Evolutionary conservation across 768 basidiomycete species (phyloP), one percentile per base, ranked within the genome.

Genomic region (Amanita exitialis): DNA sequence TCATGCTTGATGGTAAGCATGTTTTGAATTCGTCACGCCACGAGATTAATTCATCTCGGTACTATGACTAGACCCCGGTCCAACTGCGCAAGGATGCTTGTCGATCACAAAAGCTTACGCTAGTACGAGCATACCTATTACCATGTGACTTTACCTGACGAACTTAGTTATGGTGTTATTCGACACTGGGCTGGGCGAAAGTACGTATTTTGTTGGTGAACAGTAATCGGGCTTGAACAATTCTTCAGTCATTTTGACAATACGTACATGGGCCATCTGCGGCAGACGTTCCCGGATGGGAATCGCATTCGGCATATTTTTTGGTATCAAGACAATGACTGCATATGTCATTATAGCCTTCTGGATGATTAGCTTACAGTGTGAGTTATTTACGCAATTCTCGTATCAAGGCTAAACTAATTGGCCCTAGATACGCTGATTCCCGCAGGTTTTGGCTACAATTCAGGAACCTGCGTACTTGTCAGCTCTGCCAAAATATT

Each of bases 181-280:
- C n/a, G 37, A 38, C 21, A 28, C 49, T 18, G 49, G 49, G n/a
- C 8, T 50, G n/a, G 37, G 49, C 20, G 49, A 50, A 50, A 42
- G 49, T 50, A 21, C 15, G 49, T 50, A n/a, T n/a, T 32, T 39
- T 12, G 18, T 27, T 7, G 30, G 23, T 21, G 13, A 12, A 10
- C 23, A 2, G 6, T 25, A 6, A 28, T 42, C 28, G 16, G 21
- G 13, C 25, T 21, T 15, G 5, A n/a, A 38, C 1, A n/a, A 10
- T 18, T 20, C 6, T 9, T 13, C 21, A 50, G 49, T 50, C 13
- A 50, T 50, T 25, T 20, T 50, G 16, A 50, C 49, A 21, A 15
- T 50, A 27, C 37, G 49, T 18, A 50, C 49, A 18, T 50, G 49
- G 49, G 49, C 49, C 4, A 50, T 50, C 16, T 50, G 49, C 3